Conservation (phyloP, 225 moss, liverwort and hornwort genomes). For the Bryoerythrophyllum caledonicum region DNA sequence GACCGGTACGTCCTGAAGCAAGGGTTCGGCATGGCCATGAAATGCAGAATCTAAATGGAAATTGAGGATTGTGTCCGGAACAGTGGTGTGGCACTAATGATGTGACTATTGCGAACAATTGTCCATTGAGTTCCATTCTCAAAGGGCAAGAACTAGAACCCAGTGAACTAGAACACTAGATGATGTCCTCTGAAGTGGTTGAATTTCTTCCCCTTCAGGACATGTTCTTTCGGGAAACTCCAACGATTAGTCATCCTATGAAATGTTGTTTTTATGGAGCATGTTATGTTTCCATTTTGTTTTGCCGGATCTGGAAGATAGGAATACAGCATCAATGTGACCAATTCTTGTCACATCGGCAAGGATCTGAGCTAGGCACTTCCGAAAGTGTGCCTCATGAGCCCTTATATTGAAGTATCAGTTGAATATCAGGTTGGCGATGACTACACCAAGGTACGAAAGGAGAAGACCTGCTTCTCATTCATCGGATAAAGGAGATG, state of each 20-base stretch:
- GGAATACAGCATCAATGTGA: not conserved
- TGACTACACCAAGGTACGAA: not conserved
- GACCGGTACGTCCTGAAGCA: not conserved
- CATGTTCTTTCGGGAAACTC: too few species aligned
- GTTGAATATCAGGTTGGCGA: not conserved
- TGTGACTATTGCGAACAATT: not conserved
- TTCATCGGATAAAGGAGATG: not conserved
- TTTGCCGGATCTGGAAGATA: not conserved
- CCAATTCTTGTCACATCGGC: fast-evolving
- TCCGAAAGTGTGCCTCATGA: not conserved
- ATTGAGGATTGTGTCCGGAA: not conserved
- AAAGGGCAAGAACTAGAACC: not conserved
- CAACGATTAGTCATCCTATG: too few species aligned
- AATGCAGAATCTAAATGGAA: not conserved
- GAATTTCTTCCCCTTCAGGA: not conserved
- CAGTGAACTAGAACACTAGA: not conserved
- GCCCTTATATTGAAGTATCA: not conserved
- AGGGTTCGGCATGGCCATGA: not conserved
- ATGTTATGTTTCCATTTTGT: not conserved
- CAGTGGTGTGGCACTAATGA: not conserved
- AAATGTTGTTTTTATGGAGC: too few species aligned
- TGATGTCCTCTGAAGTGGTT: not conserved
- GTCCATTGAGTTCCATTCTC: not conserved
- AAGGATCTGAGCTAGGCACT: not conserved
- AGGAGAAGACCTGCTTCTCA: not conserved